Percentiles rank a stretch among this genome's conserved stretches.
Conservation (phyloP, 768 basidiomycete species). For the Suillus lakei region DNA sequence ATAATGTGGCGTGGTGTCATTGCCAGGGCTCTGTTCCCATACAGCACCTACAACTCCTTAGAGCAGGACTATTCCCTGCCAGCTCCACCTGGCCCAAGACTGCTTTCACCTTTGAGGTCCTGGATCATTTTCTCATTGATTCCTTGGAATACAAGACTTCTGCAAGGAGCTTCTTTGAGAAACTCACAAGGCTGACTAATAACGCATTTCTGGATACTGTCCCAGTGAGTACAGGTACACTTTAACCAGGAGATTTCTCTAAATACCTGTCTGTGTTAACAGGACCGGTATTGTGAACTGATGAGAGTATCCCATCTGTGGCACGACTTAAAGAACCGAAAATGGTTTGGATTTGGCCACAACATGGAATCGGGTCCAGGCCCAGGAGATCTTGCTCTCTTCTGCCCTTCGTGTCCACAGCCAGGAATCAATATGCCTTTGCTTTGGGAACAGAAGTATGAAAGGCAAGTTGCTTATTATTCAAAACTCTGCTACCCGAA, state of each 20-base stretch:
- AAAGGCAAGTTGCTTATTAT: constrained; percentile 7
- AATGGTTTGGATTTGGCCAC: constrained; percentile 17
- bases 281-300: constrained; percentile 18
- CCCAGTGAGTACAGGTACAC: neutral
- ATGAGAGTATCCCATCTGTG: constrained; percentile 13
- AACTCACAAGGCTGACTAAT: constrained; percentile 13
- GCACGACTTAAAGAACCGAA: constrained; percentile 5
- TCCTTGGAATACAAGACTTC: constrained; percentile 20
- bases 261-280: neutral
- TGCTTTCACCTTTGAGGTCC: constrained; percentile 12
- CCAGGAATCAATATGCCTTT: constrained; percentile 28
- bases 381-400: constrained; percentile 19
- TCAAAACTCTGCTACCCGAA: neutral
- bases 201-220: neutral
- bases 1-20: constrained; percentile 7
- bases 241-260: neutral
- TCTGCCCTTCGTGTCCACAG: constrained; percentile 35
- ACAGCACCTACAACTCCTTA: neutral
- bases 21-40: neutral
- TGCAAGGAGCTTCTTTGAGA: constrained; percentile 15
- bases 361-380: constrained; percentile 5
- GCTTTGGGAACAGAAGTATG: constrained; percentile 21
- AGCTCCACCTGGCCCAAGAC: constrained; percentile 9
- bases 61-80: constrained; percentile 9
- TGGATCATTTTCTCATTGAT: constrained; percentile 12